These are phyloP conservation scores for Polytrichum commune DNA, from an alignment of 225 moss, liverwort and hornwort species.

Conservation along the genomic window DNA sequence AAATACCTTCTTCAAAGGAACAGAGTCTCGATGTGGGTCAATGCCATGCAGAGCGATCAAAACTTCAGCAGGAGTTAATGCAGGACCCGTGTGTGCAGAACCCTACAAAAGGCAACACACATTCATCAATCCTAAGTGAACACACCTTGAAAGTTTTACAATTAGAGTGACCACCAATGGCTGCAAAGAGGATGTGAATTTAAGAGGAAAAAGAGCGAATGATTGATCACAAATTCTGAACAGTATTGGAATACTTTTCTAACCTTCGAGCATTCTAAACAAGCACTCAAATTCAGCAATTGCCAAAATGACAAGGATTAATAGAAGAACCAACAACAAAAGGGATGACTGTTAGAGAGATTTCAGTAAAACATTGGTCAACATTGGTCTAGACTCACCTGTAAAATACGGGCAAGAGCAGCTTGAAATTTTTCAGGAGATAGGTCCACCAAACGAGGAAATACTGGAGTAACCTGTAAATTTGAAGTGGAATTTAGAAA, in stretches of 20 bases:
- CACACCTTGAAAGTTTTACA: background rate
- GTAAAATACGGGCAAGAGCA: constrained; percentile 95
- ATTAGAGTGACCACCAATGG: constrained; percentile 7
- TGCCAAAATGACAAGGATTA: too few relatives aligned
- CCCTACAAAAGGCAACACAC: constrained; percentile 47
- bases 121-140: background rate
- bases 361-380: too few relatives aligned
- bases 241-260: too few relatives aligned
- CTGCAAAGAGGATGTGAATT: background rate
- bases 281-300: too few relatives aligned
- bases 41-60: constrained; percentile 96
- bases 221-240: too few relatives aligned
- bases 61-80: constrained; percentile 96
- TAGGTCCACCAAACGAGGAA: constrained; percentile 96
- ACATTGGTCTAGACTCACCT: constrained; percentile 37
- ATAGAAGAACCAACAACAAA: too few relatives aligned
- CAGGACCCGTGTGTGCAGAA: constrained; percentile 93
- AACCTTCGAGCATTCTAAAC: too few relatives aligned
- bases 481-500: too few relatives aligned
- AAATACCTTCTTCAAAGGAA: constrained; percentile 87
- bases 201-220: too few relatives aligned
- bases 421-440: constrained; percentile 87
- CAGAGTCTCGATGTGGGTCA: constrained; percentile 83
- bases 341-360: too few relatives aligned
- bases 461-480: constrained; percentile 80